Percentiles rank a stretch among this genome's conserved stretches.
phyloP scores from a whole-genome alignment of 371 early-diverging fungal genomes.

The Mucor circinelloides region DNA sequence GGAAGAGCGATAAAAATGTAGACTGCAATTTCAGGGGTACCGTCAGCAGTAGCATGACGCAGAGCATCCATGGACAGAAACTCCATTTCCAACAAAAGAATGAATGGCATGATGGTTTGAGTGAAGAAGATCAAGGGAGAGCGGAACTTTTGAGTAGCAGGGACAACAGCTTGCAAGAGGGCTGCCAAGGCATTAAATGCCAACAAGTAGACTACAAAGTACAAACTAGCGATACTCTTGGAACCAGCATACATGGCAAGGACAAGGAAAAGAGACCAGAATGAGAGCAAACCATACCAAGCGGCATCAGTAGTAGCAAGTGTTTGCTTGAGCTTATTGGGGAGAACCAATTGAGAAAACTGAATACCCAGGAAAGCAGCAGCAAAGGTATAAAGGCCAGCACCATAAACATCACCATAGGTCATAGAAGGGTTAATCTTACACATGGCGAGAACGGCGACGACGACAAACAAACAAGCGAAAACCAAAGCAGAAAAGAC shows the following conservation, averaged over 20 bases:
- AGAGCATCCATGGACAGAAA: conserved; percentile 56
- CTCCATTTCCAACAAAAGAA: conserved; percentile 44
- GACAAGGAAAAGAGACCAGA: conserved; percentile 54
- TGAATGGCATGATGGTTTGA: conserved; percentile 46
- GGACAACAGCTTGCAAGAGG: conserved; percentile 29
- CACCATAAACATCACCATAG: conserved; percentile 44
- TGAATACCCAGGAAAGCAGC: conserved; percentile 44
- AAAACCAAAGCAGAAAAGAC: conserved; percentile 23
- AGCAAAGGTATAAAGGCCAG: conserved; percentile 35
- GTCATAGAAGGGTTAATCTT: conserved; percentile 42
- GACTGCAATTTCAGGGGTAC: conserved; percentile 59
- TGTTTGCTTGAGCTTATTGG: conserved; percentile 24
- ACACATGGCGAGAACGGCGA: conserved; percentile 19
- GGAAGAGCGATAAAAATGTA: conserved; percentile 36
- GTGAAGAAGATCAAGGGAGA: conserved; percentile 39
- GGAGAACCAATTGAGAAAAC: conserved; percentile 36
- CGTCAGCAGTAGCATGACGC: conserved; percentile 60
- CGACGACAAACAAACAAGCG: conserved; percentile 8
- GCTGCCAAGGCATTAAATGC: conserved; percentile 39
- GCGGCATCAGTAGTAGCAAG: conserved; percentile 21
- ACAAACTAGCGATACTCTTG: conserved; percentile 41
- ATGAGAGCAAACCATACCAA: conserved; percentile 43
- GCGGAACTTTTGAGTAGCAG: conserved; percentile 25
- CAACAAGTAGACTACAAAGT: conserved; percentile 46
- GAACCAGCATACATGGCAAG: conserved; percentile 30